These are phyloP conservation scores for Vitis amurensis DNA, from an alignment of 164 flowering plant species.

Conservation along the genomic window DNA sequence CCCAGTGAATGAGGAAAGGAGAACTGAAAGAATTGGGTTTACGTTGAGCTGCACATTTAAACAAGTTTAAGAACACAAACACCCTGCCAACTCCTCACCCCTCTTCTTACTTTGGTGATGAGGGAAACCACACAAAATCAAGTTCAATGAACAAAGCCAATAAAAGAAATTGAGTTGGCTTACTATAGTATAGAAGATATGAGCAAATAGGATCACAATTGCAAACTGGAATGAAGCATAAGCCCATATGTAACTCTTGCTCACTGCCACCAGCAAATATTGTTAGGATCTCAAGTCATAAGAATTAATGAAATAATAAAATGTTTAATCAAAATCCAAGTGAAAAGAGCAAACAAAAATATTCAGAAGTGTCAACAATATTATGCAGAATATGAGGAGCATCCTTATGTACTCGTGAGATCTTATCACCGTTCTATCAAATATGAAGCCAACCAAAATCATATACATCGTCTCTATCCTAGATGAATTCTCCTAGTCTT, in stretches of 20 bases:
- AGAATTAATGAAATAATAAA: background rate
- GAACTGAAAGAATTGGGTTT: slow-evolving; percentile 62
- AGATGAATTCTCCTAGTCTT: too few relatives aligned
- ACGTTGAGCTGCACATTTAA: slow-evolving; percentile 61
- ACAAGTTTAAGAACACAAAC: background rate
- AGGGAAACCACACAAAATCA: background rate
- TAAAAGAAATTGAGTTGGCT: slow-evolving; percentile 22
- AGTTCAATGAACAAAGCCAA: slow-evolving; percentile 2
- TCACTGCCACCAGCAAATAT: slow-evolving; percentile 47
- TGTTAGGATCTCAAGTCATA: background rate
- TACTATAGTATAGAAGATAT: slow-evolving; percentile 74
- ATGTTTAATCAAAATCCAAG: background rate
- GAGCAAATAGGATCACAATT: slow-evolving; percentile 75
- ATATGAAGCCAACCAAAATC: too few relatives aligned
- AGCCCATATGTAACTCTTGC: slow-evolving; percentile 81
- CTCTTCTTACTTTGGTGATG: background rate
- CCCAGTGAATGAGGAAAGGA: slow-evolving; percentile 84
- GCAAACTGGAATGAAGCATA: slow-evolving; percentile 90
- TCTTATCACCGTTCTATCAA: too few relatives aligned
- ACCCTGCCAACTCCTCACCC: background rate
- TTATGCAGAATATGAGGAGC: background rate
- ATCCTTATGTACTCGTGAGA: too few relatives aligned
- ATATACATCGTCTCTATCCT: too few relatives aligned
- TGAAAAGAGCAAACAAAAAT: too few relatives aligned
- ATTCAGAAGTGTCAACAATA: background rate